A percentile compares a stretch with the other conserved stretches of the same genome.
Evolutionary conservation across 257 asterid genomes (phyloP).

Genomic region (Phtheirospermum japonicum): DNA sequence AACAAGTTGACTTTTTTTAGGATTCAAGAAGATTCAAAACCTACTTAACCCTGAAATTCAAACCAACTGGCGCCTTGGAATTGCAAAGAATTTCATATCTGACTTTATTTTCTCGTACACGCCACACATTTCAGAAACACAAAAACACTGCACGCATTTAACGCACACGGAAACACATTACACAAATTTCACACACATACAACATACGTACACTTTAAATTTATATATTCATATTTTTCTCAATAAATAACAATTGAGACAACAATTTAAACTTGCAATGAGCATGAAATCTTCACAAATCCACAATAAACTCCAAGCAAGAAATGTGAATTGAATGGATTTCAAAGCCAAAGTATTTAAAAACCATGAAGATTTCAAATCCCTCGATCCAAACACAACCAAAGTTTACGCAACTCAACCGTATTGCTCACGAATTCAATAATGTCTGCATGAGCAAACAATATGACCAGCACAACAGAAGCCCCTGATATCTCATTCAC

Average conservation of each 20-base stretch:
- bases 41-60: not conserved
- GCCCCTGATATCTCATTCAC: not conserved
- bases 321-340: not conserved
- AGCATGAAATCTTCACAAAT: not conserved
- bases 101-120: not conserved
- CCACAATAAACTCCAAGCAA: not conserved
- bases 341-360: not conserved
- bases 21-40: not conserved
- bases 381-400: not conserved
- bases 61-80: not conserved
- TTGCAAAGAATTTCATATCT: not conserved
- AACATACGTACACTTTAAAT: not conserved
- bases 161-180: not conserved
- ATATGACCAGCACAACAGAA: not conserved
- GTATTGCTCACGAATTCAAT: not conserved
- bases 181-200: not conserved
- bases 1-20: not conserved
- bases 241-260: not conserved
- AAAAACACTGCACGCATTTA: not conserved
- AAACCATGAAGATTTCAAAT: not conserved
- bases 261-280: not conserved
- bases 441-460: constrained; percentile 11
- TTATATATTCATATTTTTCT: not conserved
- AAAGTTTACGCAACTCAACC: constrained; percentile 9
- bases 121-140: no score